Percentiles rank a stretch among this genome's conserved stretches.
phyloP scores from a whole-genome alignment of 257 asterid species.

The Anisodus tanguticus region DNA sequence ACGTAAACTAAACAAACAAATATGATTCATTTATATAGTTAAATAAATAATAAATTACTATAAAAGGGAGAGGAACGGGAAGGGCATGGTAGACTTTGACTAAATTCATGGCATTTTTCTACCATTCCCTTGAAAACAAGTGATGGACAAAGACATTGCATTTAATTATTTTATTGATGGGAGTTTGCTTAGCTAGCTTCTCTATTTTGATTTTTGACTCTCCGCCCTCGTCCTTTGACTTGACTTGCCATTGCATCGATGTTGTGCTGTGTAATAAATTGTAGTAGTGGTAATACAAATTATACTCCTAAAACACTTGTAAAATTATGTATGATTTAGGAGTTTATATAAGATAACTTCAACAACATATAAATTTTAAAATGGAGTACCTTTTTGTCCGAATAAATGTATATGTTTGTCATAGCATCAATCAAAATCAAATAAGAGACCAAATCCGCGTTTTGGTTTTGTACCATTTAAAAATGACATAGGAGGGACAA shows the following conservation, averaged over 20 bases:
- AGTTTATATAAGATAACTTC: no score
- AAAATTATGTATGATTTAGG: not conserved
- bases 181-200: not conserved
- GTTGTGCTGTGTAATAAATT: no score
- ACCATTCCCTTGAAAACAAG: not conserved
- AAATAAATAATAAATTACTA: not conserved
- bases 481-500: not conserved
- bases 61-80: not conserved
- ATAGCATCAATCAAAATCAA: not conserved
- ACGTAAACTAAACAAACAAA: not conserved
- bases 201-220: not conserved
- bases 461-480: not conserved
- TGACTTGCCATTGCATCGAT: not conserved
- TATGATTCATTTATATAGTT: no score
- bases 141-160: not conserved
- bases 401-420: not conserved
- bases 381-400: not conserved
- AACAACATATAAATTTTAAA: no score
- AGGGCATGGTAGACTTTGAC: constrained; percentile 4
- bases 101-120: not conserved
- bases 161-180: not conserved
- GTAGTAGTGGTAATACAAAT: no score
- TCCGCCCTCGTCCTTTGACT: constrained; percentile 2
- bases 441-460: not conserved
- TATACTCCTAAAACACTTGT: no score